Base-by-base conservation (phyloP, 495 filamentous ascomycete species). In the Podospora pseudocomata region DNA sequence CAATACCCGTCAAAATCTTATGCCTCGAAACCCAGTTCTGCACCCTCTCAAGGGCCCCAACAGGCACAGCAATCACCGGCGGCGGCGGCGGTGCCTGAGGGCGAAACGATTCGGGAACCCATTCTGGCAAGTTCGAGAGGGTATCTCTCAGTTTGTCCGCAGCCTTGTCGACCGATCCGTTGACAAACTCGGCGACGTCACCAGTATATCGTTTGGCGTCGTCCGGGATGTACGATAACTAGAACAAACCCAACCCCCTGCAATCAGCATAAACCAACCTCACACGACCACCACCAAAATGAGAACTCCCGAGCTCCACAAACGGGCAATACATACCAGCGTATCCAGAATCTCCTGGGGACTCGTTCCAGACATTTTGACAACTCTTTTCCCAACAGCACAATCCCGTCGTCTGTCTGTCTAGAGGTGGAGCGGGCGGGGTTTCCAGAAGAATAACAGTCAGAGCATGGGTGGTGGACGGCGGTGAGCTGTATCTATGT, bases 161-260 rank as follows among this genome's bases (percentile, higher is more conserved):
- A 44, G 89, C 87, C 64, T 83, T 76, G 71, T 96, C 91, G 76
- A 94, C 86, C 62, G 91, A 84, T 58, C 84, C 83, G 75, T 97
- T 90, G 76, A 96, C 86, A 55, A 88, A 88, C 65, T 93, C 89
- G 68, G 91, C 91, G 68, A 91, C 86, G 32, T 89, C 67, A 6
- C 13, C 3, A 9, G 68, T 67, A 69, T 74, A 75, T 18, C 70
- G 69, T 20, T 66, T 69, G 80, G 94, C 85, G 71, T 92, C 88
- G 79, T 86, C 84, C 54, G 91, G 89, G 55, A 58, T 58, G 55
- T 58, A 20, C n/a, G 55, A 58, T 19, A 58, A 26, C 55, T 58
- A 32, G 30, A 49, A 49, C 9, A 11, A 5, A 49, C 7, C 39
- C 39, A 49, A 49, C 30, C 39, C 39, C 39, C 39, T 49, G 39